phyloP scores from a whole-genome alignment of 495 filamentous ascomycete genomes.

The Pyronema domesticum region DNA sequence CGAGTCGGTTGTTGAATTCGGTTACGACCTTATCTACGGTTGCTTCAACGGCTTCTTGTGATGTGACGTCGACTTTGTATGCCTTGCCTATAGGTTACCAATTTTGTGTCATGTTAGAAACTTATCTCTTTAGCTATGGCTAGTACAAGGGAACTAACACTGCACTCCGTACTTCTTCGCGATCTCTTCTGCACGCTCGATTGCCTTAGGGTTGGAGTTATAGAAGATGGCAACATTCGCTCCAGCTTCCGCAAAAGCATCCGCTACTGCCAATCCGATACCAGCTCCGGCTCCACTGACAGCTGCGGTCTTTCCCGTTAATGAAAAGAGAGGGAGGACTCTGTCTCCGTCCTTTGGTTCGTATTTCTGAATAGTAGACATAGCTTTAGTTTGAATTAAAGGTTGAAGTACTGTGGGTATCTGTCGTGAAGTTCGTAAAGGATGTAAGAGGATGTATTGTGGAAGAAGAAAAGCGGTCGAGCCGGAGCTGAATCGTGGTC shows the following conservation, averaged over 20 bases:
- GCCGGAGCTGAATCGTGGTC: too few species aligned
- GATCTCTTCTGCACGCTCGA: constrained; percentile 53
- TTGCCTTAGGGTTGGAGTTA: constrained; percentile 54
- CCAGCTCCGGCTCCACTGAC: constrained; percentile 67
- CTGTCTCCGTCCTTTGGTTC: constrained; percentile 39
- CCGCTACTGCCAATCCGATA: constrained; percentile 62
- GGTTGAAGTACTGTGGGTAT: too few species aligned
- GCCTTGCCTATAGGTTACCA: constrained; percentile 41
- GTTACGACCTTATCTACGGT: constrained; percentile 39
- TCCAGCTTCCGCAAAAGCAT: constrained; percentile 63
- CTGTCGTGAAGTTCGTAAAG: too few species aligned
- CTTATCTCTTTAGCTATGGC: not conserved
- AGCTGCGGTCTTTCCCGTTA: constrained; percentile 69
- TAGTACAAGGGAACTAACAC: constrained; percentile 32
- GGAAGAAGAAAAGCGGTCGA: too few species aligned
- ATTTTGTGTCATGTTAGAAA: constrained; percentile 3
- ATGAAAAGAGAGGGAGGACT: constrained; percentile 63
- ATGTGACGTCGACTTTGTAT: constrained; percentile 52
- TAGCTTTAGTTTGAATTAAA: not conserved
- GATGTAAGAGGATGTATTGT: too few species aligned
- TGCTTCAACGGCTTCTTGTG: constrained; percentile 38
- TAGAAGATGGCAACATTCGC: constrained; percentile 83
- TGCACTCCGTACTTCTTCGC: constrained; percentile 62
- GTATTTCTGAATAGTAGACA: constrained; percentile 11
- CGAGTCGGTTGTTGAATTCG: constrained; percentile 57